These are phyloP conservation scores for Leccinum olivaceopallidum DNA, from an alignment of 768 basidiomycete genomes.

Conservation along the genomic window DNA sequence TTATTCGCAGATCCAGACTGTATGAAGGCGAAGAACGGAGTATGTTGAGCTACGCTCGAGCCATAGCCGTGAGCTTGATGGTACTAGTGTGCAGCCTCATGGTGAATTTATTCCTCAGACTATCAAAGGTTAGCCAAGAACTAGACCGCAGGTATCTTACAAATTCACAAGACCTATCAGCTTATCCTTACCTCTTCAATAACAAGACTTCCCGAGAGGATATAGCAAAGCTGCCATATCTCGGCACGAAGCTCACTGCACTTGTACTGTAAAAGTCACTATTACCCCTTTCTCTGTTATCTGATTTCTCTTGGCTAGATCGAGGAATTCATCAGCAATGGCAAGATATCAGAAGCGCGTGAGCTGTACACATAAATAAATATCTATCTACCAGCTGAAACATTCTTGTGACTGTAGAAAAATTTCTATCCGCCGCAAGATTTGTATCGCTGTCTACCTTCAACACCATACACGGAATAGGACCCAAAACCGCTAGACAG, in stretches of 20 bases:
- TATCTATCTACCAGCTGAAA: neutral
- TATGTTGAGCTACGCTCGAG: constrained; percentile 70
- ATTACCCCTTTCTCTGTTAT: neutral
- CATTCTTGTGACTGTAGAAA: constrained; percentile 38
- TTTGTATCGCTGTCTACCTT: constrained; percentile 60
- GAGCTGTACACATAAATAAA: constrained; percentile 22
- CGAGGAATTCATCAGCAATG: constrained; percentile 57
- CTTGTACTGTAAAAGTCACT: constrained; percentile 40
- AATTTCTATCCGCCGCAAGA: constrained; percentile 47
- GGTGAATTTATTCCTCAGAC: constrained; percentile 30
- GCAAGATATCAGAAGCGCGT: constrained; percentile 61
- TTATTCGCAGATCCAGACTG: constrained; percentile 57
- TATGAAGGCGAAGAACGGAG: constrained; percentile 70
- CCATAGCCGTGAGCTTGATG: constrained; percentile 58
- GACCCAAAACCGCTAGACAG: constrained; percentile 63
- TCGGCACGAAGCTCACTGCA: constrained; percentile 51
- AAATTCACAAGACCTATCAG: constrained; percentile 29
- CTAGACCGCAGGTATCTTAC: neutral
- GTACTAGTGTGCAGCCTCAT: neutral
- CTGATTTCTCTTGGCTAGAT: constrained; percentile 42
- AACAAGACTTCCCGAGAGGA: constrained; percentile 37
- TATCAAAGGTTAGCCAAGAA: constrained; percentile 44
- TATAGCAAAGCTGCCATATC: constrained; percentile 43
- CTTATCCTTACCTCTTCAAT: constrained; percentile 50
- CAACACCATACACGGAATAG: constrained; percentile 70